phyloP scores from a whole-genome alignment of 306 rosid species.

The Begonia masoniana region DNA sequence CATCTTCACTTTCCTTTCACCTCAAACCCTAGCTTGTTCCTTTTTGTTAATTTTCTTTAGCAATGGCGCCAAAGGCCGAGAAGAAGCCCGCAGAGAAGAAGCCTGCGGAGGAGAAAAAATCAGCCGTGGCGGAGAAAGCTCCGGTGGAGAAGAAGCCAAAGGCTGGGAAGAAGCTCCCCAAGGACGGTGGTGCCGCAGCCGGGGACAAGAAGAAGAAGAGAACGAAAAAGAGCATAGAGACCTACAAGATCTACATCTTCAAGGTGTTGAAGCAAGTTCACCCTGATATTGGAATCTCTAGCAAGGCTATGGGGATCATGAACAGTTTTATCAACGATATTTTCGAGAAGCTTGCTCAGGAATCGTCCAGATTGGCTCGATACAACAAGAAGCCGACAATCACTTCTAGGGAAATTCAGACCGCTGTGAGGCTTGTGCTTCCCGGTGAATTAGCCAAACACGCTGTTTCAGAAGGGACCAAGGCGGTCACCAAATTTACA shows the following conservation, averaged over 20 bases:
- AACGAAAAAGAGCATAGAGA: conserved; percentile 45
- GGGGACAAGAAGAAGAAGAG: conserved; percentile 76
- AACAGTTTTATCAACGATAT: conserved; percentile 66
- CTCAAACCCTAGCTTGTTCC: no score
- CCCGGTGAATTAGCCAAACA: conserved; percentile 72
- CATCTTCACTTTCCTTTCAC: no score
- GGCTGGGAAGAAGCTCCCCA: conserved; percentile 71
- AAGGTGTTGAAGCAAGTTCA: conserved; percentile 68
- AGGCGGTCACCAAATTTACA: conserved; percentile 57
- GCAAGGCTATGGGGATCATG: conserved; percentile 76
- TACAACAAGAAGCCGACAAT: conserved; percentile 73
- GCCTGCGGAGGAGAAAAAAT: conserved; percentile 54
- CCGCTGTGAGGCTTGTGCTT: conserved; percentile 55
- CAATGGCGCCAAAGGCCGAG: conserved; percentile 6
- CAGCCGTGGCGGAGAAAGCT: conserved; percentile 44
- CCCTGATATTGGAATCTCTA: conserved; percentile 60
- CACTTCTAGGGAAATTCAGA: conserved; percentile 66
- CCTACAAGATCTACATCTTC: conserved; percentile 16
- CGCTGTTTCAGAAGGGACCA: conserved; percentile 63
- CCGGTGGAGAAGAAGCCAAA: conserved; percentile 70
- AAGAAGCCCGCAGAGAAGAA: conserved; percentile 43
- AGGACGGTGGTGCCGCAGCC: conserved; percentile 37
- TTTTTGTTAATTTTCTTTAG: no score
- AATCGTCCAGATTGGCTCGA: conserved; percentile 50
- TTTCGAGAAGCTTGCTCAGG: conserved; percentile 70